Evolutionary conservation across 306 rosid genomes (phyloP), one percentile per base, ranked within the genome.

Genomic region (Medicago lupulina): DNA sequence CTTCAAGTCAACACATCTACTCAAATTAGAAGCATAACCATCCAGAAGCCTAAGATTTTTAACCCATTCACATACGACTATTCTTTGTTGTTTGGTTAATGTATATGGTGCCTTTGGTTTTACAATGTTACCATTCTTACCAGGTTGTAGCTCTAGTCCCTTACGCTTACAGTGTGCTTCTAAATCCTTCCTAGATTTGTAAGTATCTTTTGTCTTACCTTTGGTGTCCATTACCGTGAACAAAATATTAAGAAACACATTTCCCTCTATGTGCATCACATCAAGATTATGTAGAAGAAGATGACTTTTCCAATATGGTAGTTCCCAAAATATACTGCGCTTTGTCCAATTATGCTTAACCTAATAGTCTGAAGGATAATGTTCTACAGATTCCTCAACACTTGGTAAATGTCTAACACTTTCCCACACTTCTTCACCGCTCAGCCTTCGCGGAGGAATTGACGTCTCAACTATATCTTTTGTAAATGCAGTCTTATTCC

Each of bases 61-160:
- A 2, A 21, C 23, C 23, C 23, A 21, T 21, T 21, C 23, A 21
- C 23, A 21, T 21, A 47, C 53, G 13, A 1, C 53, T 47, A 14
- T 5, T 14, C n/a, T 16, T 53, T 53, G 23, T 53, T 53, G 59
- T 53, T 53, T 53, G 9, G 59, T 53, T 53, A 53, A 17, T 7
- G 59, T 53, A 16, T 53, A 53, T 16, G 16, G 19, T 53, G 59
- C 59, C 23, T 53, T 53, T 53, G 59, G 59, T 53, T 53, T 53
- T 16, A 53, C 11, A 53, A 16, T 16, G 23, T 53, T 16, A n/a
- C 59, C 59, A 53, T 17, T 17, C 11, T 4, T 53, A 6, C 21
- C 11, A 53, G 23, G 23, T 16, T 53, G 23, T 0, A 53, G 23
- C 9, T 16, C 59, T 7, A 53, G 23, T 16, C 59, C 59, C 19